These are phyloP conservation scores for Halophytophthora polymorphica DNA, from an alignment of 352 stramenopile species.

Conservation along the genomic window DNA sequence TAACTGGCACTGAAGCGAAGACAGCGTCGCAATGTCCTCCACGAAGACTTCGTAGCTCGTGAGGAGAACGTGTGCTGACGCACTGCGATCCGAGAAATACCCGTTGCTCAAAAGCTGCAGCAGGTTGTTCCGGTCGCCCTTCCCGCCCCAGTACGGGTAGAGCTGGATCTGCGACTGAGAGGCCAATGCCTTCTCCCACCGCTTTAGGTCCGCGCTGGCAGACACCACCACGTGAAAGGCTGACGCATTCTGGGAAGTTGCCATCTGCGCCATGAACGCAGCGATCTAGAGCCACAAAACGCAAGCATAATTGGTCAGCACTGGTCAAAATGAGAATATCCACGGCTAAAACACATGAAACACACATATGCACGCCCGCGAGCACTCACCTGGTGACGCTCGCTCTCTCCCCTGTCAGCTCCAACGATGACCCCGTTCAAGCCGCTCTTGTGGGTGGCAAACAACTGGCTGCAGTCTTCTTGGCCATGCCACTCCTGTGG, in stretches of 20 bases:
- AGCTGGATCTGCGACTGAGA: constrained; percentile 24
- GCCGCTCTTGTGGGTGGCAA: constrained; percentile 24
- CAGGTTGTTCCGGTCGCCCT: constrained; percentile 33
- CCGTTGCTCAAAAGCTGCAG: constrained; percentile 36
- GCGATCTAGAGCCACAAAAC: constrained; percentile 18
- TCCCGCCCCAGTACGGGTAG: constrained; percentile 57
- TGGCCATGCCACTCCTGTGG: not conserved
- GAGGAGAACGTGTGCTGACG: constrained; percentile 45
- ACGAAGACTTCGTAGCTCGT: constrained; percentile 57
- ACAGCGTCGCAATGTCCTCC: constrained; percentile 39
- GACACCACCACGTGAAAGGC: constrained; percentile 48
- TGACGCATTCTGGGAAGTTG: constrained; percentile 22
- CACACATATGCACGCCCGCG: constrained; percentile 1
- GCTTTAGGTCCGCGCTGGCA: constrained; percentile 27
- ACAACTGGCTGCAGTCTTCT: constrained; percentile 9
- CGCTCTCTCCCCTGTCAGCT: constrained; percentile 11
- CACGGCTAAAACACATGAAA: not conserved
- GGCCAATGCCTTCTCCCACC: constrained; percentile 38
- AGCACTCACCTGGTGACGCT: constrained; percentile 24
- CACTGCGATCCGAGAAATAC: constrained; percentile 25
- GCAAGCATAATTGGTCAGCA: not conserved
- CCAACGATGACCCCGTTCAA: constrained; percentile 31
- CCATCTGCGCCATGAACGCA: constrained; percentile 26
- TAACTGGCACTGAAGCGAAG: constrained; percentile 44
- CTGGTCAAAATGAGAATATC: constrained; percentile 4